Evolutionary conservation across 768 basidiomycete species (phyloP).

Genomic region (Bullera alba): DNA sequence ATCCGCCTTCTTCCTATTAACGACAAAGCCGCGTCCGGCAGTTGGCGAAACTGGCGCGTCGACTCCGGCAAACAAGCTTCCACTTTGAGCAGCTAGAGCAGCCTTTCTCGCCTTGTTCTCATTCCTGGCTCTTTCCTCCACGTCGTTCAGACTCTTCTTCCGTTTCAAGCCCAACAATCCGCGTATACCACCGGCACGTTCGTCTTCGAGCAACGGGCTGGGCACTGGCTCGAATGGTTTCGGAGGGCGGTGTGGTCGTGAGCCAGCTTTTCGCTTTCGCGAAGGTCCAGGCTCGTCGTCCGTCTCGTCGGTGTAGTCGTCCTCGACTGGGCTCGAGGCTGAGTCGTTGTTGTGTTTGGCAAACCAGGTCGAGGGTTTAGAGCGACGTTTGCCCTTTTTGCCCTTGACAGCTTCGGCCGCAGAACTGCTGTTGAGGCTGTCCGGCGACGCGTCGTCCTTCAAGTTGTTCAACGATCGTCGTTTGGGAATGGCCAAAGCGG

Average conservation of each 20-base stretch:
- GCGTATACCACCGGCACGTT: too few species aligned
- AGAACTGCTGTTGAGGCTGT: slow-evolving; percentile 17
- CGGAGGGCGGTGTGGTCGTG: slow-evolving; percentile 10
- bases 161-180: slow-evolving; percentile 6
- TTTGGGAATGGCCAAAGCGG: slow-evolving; percentile 25
- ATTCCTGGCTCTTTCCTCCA: slow-evolving; percentile 21
- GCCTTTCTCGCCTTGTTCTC: slow-evolving; percentile 40
- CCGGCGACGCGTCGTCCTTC: slow-evolving; percentile 19
- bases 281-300: slow-evolving; percentile 38
- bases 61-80: slow-evolving; percentile 35
- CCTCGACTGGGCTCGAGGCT: slow-evolving; percentile 1
- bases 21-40: slow-evolving; percentile 13
- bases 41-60: slow-evolving; percentile 13
- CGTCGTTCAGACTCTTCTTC: slow-evolving; percentile 16
- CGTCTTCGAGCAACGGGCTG: not conserved
- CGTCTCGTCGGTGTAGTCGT: too few species aligned
- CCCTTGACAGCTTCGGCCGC: slow-evolving; percentile 8
- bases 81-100: slow-evolving; percentile 30
- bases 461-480: slow-evolving; percentile 30
- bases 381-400: slow-evolving; percentile 6
- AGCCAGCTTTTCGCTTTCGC: slow-evolving; percentile 1
- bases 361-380: slow-evolving; percentile 3
- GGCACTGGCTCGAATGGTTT: slow-evolving; percentile 18
- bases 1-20: slow-evolving; percentile 12
- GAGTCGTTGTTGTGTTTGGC: not conserved